Conservation (phyloP, 345 rosid genomes). For the Hevea brasiliensis region DNA sequence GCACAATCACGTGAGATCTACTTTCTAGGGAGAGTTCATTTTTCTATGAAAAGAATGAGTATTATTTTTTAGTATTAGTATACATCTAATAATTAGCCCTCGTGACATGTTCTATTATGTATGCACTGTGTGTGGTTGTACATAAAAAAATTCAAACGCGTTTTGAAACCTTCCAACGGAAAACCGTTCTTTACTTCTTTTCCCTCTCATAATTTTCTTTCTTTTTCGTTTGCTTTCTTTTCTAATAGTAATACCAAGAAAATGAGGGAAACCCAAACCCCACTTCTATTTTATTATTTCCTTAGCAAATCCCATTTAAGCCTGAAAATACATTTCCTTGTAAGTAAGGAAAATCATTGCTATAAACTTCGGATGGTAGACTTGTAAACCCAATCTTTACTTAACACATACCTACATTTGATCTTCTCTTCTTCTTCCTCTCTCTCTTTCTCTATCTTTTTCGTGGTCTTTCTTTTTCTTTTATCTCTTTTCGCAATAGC, state of each 20-base stretch:
- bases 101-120: too few relatives aligned
- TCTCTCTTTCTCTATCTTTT: background rate
- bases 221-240: background rate
- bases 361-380: too few relatives aligned
- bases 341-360: too few relatives aligned
- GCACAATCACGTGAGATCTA: too few relatives aligned
- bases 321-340: background rate
- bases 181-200: constrained; percentile 23
- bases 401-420: too few relatives aligned
- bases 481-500: background rate
- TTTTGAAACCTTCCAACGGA: constrained; percentile 27
- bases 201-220: background rate
- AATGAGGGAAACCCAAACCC: background rate
- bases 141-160: background rate
- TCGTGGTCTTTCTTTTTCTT: background rate
- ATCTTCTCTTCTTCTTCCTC: background rate
- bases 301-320: background rate
- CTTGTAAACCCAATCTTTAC: too few relatives aligned
- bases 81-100: too few relatives aligned
- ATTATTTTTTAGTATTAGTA: too few relatives aligned
- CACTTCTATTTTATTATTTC: too few relatives aligned
- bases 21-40: too few relatives aligned
- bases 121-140: too few relatives aligned
- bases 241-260: background rate
- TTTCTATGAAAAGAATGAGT: too few relatives aligned